These are phyloP conservation scores for Adansonia grandidieri DNA, from an alignment of 441 rosid species.

Conservation along the genomic window DNA sequence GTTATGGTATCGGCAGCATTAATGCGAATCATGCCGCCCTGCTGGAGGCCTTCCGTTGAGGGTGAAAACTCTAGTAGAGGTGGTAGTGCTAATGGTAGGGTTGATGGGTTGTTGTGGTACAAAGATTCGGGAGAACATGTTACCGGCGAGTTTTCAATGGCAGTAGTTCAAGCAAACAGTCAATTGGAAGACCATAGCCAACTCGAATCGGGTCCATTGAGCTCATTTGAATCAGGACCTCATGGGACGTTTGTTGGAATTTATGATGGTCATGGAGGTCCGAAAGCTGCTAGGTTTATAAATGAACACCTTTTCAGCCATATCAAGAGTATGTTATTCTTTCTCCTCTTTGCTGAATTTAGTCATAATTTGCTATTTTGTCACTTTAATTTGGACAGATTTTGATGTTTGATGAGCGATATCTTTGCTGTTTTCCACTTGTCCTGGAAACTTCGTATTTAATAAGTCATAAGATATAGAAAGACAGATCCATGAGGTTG, in stretches of 20 bases:
- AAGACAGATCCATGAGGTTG: not conserved
- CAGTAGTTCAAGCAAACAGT: conserved; percentile 85
- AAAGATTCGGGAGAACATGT: conserved; percentile 74
- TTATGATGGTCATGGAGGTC: conserved; percentile 97
- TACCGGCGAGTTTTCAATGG: conserved; percentile 90
- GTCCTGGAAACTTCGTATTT: not conserved
- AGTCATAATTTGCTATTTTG: not conserved
- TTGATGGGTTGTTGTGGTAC: conserved; percentile 85
- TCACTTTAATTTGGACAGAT: not conserved
- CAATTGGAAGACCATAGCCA: conserved; percentile 83
- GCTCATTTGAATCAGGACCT: conserved; percentile 68
- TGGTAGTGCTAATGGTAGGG: conserved; percentile 57
- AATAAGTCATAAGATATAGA: not conserved
- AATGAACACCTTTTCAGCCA: conserved; percentile 70
- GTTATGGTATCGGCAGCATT: conserved; percentile 72
- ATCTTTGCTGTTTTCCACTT: not conserved
- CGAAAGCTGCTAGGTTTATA: conserved; percentile 80
- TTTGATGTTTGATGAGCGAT: not conserved
- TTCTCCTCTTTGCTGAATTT: conserved; percentile 7
- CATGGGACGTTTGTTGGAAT: conserved; percentile 92
- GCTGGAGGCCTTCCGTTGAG: conserved; percentile 81
- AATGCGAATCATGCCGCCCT: conserved; percentile 71
- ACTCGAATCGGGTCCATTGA: conserved; percentile 83
- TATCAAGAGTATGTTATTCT: conserved; percentile 59
- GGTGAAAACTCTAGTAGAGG: conserved; percentile 69